phyloP scores from a whole-genome alignment of 78 protist species.

The Dictyostelium purpureum region DNA sequence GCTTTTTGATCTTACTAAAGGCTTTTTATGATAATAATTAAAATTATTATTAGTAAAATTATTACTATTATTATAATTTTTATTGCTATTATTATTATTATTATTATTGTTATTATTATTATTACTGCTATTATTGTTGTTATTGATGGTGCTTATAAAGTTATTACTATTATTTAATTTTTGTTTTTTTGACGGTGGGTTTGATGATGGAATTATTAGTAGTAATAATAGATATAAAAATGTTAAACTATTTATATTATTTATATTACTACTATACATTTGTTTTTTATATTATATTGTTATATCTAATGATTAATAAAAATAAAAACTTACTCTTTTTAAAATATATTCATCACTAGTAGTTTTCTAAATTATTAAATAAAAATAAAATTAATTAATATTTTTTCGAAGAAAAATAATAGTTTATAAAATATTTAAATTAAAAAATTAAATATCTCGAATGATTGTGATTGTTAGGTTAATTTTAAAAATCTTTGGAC shows the following conservation, averaged over 20 bases:
- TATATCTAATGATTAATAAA: not conserved
- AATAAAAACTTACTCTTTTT: conserved; percentile 2
- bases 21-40: not conserved
- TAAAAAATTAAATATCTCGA: not conserved
- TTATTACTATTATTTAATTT: not conserved
- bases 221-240: not conserved
- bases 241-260: not conserved
- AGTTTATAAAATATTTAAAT: not conserved
- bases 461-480: too few relatives aligned
- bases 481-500: not conserved
- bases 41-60: not conserved
- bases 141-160: not conserved
- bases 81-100: not conserved
- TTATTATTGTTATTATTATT: not conserved
- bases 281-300: not conserved
- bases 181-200: not conserved
- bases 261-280: not conserved
- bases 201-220: not conserved
- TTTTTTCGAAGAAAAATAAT: not conserved
- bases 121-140: not conserved
- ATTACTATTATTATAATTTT: not conserved
- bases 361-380: not conserved
- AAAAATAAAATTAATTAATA: not conserved
- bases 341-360: conserved; percentile 11
- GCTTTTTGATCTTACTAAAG: conserved; percentile 68